These are phyloP conservation scores for Diplodia sapinea DNA, from an alignment of 2,329 filamentous ascomycete species.

Conservation along the genomic window DNA sequence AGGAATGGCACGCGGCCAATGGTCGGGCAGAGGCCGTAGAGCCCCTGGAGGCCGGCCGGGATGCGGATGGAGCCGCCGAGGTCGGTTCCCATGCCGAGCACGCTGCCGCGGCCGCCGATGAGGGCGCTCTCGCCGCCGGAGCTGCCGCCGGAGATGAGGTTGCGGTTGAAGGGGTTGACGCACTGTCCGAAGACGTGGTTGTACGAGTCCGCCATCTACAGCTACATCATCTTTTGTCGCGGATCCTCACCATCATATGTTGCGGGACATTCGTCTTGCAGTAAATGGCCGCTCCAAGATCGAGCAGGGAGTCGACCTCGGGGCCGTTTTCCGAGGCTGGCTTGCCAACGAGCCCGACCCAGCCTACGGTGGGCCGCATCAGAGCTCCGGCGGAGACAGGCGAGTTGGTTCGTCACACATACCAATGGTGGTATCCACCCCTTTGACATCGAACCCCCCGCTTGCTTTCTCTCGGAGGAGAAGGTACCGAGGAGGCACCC, in stretches of 20 bases:
- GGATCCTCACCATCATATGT: constrained; percentile 55
- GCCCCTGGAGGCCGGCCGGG: constrained; percentile 27
- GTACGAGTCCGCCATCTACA: constrained; percentile 52
- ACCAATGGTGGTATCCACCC: constrained; percentile 62
- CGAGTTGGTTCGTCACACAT: constrained; percentile 41
- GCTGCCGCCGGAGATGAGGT: constrained; percentile 58
- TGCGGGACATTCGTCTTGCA: constrained; percentile 62
- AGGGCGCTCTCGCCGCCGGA: constrained; percentile 64
- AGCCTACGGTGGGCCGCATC: constrained; percentile 52
- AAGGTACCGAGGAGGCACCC: not conserved
- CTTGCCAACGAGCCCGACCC: constrained; percentile 52
- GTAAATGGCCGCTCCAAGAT: constrained; percentile 58
- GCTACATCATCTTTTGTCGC: not conserved
- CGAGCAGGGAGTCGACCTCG: constrained; percentile 43
- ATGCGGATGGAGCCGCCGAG: constrained; percentile 32
- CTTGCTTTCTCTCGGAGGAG: not conserved
- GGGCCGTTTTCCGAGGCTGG: constrained; percentile 34
- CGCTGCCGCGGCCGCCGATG: constrained; percentile 58
- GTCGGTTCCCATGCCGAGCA: constrained; percentile 55
- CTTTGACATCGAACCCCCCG: constrained; percentile 53
- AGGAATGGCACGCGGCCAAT: constrained; percentile 46
- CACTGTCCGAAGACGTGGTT: constrained; percentile 59
- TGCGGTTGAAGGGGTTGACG: constrained; percentile 60
- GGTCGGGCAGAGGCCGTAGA: constrained; percentile 42
- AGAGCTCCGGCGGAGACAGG: not conserved